Percentiles rank a stretch among this genome's conserved stretches.
These are phyloP conservation scores for Pyricularia pennisetigena DNA, from an alignment of 2,329 filamentous ascomycete genomes.

Conservation along the genomic window DNA sequence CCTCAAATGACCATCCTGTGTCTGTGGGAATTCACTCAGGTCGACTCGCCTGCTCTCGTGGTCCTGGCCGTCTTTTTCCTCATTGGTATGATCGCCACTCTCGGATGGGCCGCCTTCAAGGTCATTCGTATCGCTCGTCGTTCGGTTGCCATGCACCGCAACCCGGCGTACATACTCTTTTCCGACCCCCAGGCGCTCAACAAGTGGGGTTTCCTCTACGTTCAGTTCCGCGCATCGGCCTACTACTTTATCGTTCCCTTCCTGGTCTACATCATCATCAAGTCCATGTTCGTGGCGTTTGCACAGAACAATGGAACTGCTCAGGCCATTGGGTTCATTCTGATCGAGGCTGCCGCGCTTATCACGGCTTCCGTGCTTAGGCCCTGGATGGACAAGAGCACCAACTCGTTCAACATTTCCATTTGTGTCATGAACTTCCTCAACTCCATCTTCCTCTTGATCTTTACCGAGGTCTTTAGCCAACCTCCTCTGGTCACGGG, in stretches of 20 bases:
- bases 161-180: constrained; percentile 83
- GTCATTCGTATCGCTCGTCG: constrained; percentile 73
- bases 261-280: constrained; percentile 62
- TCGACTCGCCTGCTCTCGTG: constrained; percentile 70
- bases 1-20: constrained; percentile 77
- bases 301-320: constrained; percentile 55
- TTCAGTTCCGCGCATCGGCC: constrained; percentile 78
- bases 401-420: constrained; percentile 81
- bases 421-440: constrained; percentile 76
- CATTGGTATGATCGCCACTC: constrained; percentile 60
- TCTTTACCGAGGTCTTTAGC: constrained; percentile 75
- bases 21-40: constrained; percentile 73
- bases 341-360: constrained; percentile 65
- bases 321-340: constrained; percentile 66
- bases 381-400: constrained; percentile 95
- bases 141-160: constrained; percentile 79
- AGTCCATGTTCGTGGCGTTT: constrained; percentile 74
- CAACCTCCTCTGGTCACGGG: constrained; percentile 70
- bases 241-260: constrained; percentile 81
- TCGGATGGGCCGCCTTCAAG: constrained; percentile 73
- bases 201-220: constrained; percentile 89
- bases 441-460: constrained; percentile 68
- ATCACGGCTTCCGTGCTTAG: constrained; percentile 64
- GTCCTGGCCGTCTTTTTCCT: constrained; percentile 75
- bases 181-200: constrained; percentile 76